Evolutionary conservation across 2,329 filamentous ascomycete species (phyloP).

Genomic region (Penicillium frequentans): DNA sequence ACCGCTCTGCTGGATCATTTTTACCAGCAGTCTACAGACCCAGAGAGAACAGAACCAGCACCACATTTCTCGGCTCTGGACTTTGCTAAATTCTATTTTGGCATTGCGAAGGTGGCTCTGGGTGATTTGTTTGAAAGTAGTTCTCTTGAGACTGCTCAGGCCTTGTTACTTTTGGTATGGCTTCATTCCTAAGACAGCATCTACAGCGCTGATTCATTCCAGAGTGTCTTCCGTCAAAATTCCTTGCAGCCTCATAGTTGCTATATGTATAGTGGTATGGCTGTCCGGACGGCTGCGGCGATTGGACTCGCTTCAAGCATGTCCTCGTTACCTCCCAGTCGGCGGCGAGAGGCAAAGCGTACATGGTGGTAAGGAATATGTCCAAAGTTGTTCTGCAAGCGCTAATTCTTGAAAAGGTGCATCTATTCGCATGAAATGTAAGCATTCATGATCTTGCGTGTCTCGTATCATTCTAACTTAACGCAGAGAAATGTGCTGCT

Average conservation of each 20-base stretch:
- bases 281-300: constrained; percentile 33
- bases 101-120: constrained; percentile 23
- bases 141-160: constrained; percentile 6
- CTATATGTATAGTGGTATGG: constrained; percentile 26
- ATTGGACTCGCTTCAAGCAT: constrained; percentile 33
- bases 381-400: not conserved
- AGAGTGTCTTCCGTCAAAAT: not conserved
- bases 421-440: not conserved
- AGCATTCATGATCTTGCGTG: not conserved
- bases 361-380: constrained; percentile 26
- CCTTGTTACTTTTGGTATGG: constrained; percentile 5
- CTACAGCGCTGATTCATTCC: not conserved
- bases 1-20: constrained; percentile 15
- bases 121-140: constrained; percentile 31
- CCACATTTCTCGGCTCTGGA: constrained; percentile 15
- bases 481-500: constrained; percentile 31
- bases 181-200: not conserved
- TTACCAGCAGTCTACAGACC: constrained; percentile 6
- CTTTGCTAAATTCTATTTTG: constrained; percentile 29
- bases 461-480: not conserved
- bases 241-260: constrained; percentile 36
- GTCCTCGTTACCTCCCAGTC: constrained; percentile 15
- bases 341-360: constrained; percentile 19
- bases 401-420: not conserved
- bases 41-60: not conserved